Percentiles rank a stretch among this genome's conserved stretches.
Evolutionary conservation across 345 rosid species (phyloP).

Genomic region (Bruguiera parviflora): DNA sequence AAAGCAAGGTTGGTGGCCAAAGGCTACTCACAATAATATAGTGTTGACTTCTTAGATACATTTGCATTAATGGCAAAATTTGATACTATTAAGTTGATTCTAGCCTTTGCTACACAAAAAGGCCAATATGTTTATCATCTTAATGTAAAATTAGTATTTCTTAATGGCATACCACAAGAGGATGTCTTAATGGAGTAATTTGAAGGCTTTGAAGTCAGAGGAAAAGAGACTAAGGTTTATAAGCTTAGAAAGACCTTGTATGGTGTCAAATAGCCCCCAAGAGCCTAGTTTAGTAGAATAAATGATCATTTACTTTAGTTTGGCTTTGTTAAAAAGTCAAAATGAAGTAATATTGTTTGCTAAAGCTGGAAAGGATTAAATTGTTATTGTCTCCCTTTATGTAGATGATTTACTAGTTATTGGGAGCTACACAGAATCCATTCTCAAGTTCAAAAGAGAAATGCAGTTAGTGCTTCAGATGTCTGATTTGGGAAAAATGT

Average conservation of each 20-base stretch:
- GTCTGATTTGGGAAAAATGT: neutral
- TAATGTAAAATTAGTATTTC: neutral
- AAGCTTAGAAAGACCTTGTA: neutral
- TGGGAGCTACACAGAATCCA: neutral
- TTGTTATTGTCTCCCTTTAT: neutral
- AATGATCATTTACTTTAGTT: neutral
- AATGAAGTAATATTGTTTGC: neutral
- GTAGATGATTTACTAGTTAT: neutral
- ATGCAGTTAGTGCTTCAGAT: neutral
- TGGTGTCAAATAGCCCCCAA: neutral
- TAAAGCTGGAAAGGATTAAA: too few species aligned
- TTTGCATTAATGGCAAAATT: neutral
- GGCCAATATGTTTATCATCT: neutral
- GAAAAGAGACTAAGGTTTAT: neutral
- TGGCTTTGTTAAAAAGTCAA: neutral
- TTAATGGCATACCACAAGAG: conserved; percentile 2
- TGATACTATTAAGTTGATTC: neutral
- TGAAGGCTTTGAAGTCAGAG: neutral
- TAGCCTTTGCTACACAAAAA: neutral
- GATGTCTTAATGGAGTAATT: neutral
- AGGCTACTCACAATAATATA: neutral
- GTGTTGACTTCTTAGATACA: neutral
- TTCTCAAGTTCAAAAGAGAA: neutral
- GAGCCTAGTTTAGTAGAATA: neutral
- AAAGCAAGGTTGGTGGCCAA: conserved; percentile 4